Percentiles rank a stretch among this genome's conserved stretches.
phyloP scores from a whole-genome alignment of 495 filamentous ascomycete genomes.

The Hypoxylon crocopeplum region DNA sequence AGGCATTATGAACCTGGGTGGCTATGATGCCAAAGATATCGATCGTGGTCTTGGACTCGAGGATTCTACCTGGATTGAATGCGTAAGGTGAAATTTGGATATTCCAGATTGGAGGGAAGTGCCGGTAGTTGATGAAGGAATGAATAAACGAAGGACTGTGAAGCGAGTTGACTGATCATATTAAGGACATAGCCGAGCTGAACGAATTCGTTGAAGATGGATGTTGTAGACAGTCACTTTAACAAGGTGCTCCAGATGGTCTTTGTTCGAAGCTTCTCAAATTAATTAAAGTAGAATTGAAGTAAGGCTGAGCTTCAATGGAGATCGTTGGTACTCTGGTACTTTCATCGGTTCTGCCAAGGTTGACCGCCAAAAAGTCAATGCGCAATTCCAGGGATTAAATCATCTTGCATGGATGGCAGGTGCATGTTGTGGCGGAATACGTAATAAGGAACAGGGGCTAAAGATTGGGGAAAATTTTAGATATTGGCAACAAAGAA shows the following conservation, averaged over 20 bases:
- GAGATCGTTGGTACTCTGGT: neutral
- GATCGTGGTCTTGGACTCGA: neutral
- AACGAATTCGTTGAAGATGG: neutral
- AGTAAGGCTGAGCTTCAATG: constrained; percentile 13
- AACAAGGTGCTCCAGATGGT: neutral
- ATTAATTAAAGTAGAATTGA: neutral
- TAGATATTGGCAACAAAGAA: too few relatives aligned
- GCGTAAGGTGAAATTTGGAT: neutral
- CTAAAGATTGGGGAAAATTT: neutral
- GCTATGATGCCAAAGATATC: neutral
- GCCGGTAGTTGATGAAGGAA: constrained; percentile 2
- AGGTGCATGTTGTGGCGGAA: constrained; percentile 6
- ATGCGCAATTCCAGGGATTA: constrained; percentile 4
- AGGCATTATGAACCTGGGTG: constrained; percentile 44
- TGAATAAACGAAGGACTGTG: constrained; percentile 4
- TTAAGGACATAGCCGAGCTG: neutral
- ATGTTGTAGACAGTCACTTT: neutral
- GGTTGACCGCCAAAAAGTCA: constrained; percentile 1
- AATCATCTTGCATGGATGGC: constrained; percentile 15
- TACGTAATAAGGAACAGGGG: neutral
- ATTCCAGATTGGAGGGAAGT: neutral
- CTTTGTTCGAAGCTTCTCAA: constrained; percentile 13
- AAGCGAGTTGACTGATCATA: constrained; percentile 5
- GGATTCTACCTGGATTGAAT: neutral
- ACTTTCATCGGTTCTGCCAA: constrained; percentile 11